These are phyloP conservation scores for Candida tibetensis DNA, from an alignment of 805 yeast genomes.

Conservation along the genomic window DNA sequence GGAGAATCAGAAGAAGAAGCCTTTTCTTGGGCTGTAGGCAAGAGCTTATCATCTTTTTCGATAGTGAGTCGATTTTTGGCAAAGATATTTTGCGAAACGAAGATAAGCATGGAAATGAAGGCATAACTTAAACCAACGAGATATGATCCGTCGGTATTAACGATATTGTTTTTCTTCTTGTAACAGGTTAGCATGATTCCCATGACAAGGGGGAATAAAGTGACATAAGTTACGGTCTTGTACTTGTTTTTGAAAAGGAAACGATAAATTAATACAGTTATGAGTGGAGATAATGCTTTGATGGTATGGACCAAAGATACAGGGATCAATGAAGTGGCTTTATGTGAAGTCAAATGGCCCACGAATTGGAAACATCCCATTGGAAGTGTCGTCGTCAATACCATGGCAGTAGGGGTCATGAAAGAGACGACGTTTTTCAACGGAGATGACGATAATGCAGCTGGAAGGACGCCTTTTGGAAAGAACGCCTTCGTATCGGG, in stretches of 20 bases:
- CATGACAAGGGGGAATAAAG: conserved; percentile 71
- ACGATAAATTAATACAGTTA: conserved; percentile 80
- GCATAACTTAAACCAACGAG: conserved; percentile 48
- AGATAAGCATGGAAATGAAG: conserved; percentile 58
- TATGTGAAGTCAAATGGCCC: conserved; percentile 89
- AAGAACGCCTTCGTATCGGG: conserved; percentile 24
- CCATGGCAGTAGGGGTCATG: conserved; percentile 50
- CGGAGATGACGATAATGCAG: conserved; percentile 16
- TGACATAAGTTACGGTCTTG: conserved; percentile 64
- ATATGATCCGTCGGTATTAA: conserved; percentile 15
- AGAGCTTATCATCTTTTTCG: conserved; percentile 23
- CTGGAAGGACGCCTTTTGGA: conserved; percentile 53
- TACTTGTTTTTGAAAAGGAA: conserved; percentile 57
- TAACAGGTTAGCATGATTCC: conserved; percentile 85
- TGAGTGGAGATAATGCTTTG: conserved; percentile 85
- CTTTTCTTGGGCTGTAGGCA: conserved; percentile 22
- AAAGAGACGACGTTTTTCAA: conserved; percentile 33
- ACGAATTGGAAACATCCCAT: conserved; percentile 93
- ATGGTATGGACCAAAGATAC: conserved; percentile 95
- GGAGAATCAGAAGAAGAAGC: conserved; percentile 5
- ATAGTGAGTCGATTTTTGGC: conserved; percentile 70
- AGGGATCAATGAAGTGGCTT: conserved; percentile 88
- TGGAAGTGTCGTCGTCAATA: conserved; percentile 72
- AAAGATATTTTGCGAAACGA: conserved; percentile 76
- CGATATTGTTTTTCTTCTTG: conserved; percentile 36